Base-by-base conservation (phyloP, 352 stramenopile genomes). In the Globisporangium viniferum region DNA sequence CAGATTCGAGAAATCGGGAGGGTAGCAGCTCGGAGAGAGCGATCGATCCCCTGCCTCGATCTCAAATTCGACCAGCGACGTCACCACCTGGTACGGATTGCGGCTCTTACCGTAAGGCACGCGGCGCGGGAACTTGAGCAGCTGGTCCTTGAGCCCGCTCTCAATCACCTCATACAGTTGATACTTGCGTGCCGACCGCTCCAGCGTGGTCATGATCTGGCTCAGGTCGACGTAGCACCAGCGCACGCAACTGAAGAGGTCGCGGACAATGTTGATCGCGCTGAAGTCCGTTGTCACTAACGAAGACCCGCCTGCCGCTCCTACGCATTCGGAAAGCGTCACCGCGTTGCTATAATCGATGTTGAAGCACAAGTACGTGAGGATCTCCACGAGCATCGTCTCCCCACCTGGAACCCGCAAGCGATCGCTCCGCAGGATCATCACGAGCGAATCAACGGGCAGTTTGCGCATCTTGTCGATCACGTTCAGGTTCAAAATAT, bases 121-220 rank as follows among this genome's bases (percentile, higher is more conserved):
- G 5, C 72, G 74, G 2, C 41, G 56, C 29, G 62, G 41, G 29
- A 55, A 54, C 7, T 59, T 31, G 61, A 63, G 55, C 5, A 64
- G 49, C 24, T 64, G 39, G 39, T 74, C 60, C 5, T 41, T 49
- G 6, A 83, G 66, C 20, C 74, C 65, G 24, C 51, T 53, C 59
- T 74, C 69, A 55, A 93, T 79, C 22, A 90, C 66, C 62, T 90
- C 82, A 68, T 91, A 92, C 3, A 93, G 71, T 35, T 72, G 56
- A 10, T 88, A 74, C 64, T 84, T 68, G 12, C 78, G 80, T 6
- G 67, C 76, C 2, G 82, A 72, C 15, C 61, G 70, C 62, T 76
- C 66, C 20, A 93, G 70, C 33, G 77, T 82, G 14, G 15, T 10
- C 57, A 89, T 81, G 59, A 91, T 90, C 66, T 89, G 79, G 44